Evolutionary conservation across 1,284 basidiomycete genomes (phyloP).

Genomic region (Trametes sp.): DNA sequence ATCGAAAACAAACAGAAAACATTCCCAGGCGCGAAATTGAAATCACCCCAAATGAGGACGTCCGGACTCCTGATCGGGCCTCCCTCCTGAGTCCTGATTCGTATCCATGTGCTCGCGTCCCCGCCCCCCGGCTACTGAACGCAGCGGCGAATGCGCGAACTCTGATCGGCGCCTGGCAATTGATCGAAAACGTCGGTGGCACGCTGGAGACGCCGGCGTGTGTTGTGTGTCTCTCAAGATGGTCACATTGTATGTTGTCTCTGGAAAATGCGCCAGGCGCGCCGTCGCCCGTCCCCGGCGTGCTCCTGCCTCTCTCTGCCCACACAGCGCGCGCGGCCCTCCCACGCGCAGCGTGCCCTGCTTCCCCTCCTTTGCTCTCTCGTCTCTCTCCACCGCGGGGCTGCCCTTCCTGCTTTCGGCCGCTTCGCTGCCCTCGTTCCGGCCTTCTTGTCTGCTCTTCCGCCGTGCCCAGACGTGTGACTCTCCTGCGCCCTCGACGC

Average conservation of each 20-base stretch:
- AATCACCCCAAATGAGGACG: conserved; percentile 34
- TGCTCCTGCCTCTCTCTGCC: not conserved
- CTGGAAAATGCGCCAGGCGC: conserved; percentile 24
- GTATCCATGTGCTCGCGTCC: conserved; percentile 25
- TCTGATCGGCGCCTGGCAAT: conserved; percentile 24
- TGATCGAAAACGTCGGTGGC: conserved; percentile 30
- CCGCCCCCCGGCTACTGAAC: conserved; percentile 6
- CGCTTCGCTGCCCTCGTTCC: conserved; percentile 31
- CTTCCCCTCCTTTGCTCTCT: conserved; percentile 23
- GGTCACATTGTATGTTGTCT: conserved; percentile 35
- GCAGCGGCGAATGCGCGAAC: conserved; percentile 11
- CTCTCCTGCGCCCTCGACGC: conserved; percentile 21
- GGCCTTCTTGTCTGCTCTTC: conserved; percentile 27
- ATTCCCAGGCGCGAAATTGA: conserved; percentile 43
- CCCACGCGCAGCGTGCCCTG: conserved; percentile 27
- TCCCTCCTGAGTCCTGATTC: conserved; percentile 36
- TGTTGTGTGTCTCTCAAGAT: conserved; percentile 32
- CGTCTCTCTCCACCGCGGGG: conserved; percentile 24
- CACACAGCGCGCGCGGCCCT: conserved; percentile 3
- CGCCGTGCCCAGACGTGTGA: conserved; percentile 31
- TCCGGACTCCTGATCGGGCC: conserved; percentile 35
- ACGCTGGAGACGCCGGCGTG: conserved; percentile 25
- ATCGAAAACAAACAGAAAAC: conserved; percentile 45
- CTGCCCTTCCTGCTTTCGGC: conserved; percentile 33
- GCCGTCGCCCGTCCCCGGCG: not conserved